Base-by-base conservation (phyloP, 1,284 basidiomycete genomes). In the Rhodotorula mucilaginosa region DNA sequence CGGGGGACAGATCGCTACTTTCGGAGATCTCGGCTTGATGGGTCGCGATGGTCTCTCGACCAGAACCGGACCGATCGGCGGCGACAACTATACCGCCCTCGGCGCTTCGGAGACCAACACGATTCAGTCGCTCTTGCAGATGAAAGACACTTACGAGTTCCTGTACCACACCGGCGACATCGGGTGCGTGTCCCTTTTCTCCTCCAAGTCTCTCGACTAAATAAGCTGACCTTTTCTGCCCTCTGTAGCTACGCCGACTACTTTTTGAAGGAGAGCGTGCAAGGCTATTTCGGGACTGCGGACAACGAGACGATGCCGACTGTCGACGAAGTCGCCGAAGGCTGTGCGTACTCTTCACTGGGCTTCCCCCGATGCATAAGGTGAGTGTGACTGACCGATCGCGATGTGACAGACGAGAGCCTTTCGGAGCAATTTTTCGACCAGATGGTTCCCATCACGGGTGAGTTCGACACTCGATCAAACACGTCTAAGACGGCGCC, bases 371-470 rank as follows among this genome's bases (percentile, higher is more conserved):
- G 34, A 13, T 18, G 15, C 19, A 6, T 13, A 51, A 6, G 19
- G 49, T 21, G 2, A 10, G 8, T 12, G 8, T 12, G 2, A 44
- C 39, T 44, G 39, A 44, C 19, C 49, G 5, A 19, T 34, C 21
- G 1, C 19, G 8, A 4, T 31, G 18, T 18, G 5, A 26, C 39
- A 67, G 65, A 80, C 73, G 80, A 80, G 68, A 56, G 63, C 19
- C 72, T 78, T 49, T 77, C 74, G 67, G 79, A 80, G 69, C 72
- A 76, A 57, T 80, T 79, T 72, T 80, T 78, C 67, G 79, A 80
- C 65, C 70, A 80, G 74, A 74, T 80, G 69, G 67, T 63, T 7
- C 73, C 75, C 1, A 66, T 79, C 69, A 73, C 76, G 15, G 54
- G 54, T 56, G 23, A 19, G 49, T 51, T 51, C 23, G 49, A 19